Conservation (phyloP, 768 basidiomycete species). For the Gyrodon lividus region DNA sequence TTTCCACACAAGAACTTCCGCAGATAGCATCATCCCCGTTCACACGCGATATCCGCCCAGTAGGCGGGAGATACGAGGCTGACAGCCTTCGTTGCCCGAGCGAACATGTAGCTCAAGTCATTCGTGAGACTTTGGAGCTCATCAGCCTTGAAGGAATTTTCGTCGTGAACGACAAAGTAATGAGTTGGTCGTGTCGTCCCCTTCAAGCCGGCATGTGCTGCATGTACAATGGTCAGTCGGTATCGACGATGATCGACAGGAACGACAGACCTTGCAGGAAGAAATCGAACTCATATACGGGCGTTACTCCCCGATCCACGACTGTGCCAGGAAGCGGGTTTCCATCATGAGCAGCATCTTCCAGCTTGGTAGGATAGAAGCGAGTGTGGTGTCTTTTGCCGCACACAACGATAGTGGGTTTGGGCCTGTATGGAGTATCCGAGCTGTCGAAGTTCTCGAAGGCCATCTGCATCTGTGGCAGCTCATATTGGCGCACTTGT, state of each 20-base stretch:
- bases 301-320: slow-evolving; percentile 47
- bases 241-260: background rate
- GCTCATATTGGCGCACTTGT: slow-evolving; percentile 41
- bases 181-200: slow-evolving; percentile 43
- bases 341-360: slow-evolving; percentile 36
- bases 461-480: slow-evolving; percentile 39
- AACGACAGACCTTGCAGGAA: slow-evolving; percentile 39
- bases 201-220: slow-evolving; percentile 37
- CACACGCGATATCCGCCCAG: slow-evolving; percentile 43
- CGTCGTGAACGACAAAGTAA: slow-evolving; percentile 49
- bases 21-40: slow-evolving; percentile 46
- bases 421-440: slow-evolving; percentile 36
- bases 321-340: slow-evolving; percentile 48
- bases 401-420: slow-evolving; percentile 45
- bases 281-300: slow-evolving; percentile 49
- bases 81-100: slow-evolving; percentile 43
- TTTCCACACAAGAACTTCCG: slow-evolving; percentile 39
- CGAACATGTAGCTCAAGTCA: slow-evolving; percentile 47
- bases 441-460: slow-evolving; percentile 35
- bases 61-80: slow-evolving; percentile 21
- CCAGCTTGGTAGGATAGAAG: slow-evolving; percentile 42
- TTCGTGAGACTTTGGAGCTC: slow-evolving; percentile 44
- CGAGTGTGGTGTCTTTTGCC: slow-evolving; percentile 50
- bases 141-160: slow-evolving; percentile 44
- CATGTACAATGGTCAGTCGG: background rate